phyloP scores from a whole-genome alignment of 2,329 filamentous ascomycete genomes.

The Fusarium pseudoanthophilum region DNA sequence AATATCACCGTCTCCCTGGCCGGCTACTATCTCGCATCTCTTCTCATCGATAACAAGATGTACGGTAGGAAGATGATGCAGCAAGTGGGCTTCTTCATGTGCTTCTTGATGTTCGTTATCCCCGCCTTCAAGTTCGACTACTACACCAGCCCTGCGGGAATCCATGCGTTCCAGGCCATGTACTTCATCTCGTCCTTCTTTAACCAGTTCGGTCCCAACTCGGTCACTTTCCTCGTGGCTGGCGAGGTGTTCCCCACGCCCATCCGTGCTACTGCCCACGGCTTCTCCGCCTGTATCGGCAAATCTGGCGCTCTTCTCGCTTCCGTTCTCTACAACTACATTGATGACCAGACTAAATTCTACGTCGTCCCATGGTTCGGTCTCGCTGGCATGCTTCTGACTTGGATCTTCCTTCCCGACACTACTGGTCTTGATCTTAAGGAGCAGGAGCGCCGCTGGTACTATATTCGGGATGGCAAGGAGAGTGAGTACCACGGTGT shows the following conservation, averaged over 20 bases:
- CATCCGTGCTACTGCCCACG: conserved; percentile 92
- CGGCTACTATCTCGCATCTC: conserved; percentile 90
- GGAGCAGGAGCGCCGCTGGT: conserved; percentile 95
- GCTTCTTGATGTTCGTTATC: conserved; percentile 92
- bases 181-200: conserved; percentile 98
- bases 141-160: conserved; percentile 76
- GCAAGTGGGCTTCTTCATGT: conserved; percentile 90
- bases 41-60: conserved; percentile 94
- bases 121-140: conserved; percentile 89
- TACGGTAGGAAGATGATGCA: conserved; percentile 98
- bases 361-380: conserved; percentile 96
- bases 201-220: conserved; percentile 98
- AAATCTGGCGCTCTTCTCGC: conserved; percentile 90
- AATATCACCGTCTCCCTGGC: conserved; percentile 87
- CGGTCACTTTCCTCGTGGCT: conserved; percentile 94
- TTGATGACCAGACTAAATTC: conserved; percentile 85
- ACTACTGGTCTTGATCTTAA: conserved; percentile 96
- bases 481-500: conserved; percentile 90
- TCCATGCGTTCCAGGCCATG: conserved; percentile 96
- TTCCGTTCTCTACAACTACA: conserved; percentile 94
- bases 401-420: conserved; percentile 89
- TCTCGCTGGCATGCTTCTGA: conserved; percentile 84
- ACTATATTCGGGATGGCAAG: conserved; percentile 81
- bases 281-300: conserved; percentile 90
- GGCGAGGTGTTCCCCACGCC: conserved; percentile 97